phyloP scores from a whole-genome alignment of 768 basidiomycete species.

The Pisolithus marmoratus region DNA sequence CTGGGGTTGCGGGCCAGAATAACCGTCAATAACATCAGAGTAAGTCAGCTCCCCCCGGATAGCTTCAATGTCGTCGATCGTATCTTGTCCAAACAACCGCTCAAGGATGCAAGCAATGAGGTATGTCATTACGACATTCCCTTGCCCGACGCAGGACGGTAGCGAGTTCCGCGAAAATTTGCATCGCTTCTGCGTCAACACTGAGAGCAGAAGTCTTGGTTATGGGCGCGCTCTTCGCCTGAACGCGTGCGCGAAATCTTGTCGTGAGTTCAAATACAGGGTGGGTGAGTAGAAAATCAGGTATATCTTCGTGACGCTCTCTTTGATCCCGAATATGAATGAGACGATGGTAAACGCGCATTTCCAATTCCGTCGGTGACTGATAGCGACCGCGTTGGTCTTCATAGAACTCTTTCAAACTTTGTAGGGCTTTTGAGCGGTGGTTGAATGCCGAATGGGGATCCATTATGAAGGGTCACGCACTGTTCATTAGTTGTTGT shows the following conservation, averaged over 20 bases:
- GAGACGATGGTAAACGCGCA: conserved; percentile 91
- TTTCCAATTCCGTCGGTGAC: conserved; percentile 87
- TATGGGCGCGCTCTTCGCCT: conserved; percentile 71
- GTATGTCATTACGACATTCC: conserved; percentile 69
- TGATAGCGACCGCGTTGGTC: conserved; percentile 66
- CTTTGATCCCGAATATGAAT: conserved; percentile 84
- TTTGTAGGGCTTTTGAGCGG: conserved; percentile 70
- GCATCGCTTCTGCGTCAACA: conserved; percentile 63
- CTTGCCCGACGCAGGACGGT: conserved; percentile 57
- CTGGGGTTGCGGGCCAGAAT: conserved; percentile 23
- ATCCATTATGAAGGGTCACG: conserved; percentile 22
- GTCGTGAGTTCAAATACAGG: conserved; percentile 82
- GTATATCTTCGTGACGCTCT: conserved; percentile 70
- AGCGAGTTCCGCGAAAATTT: conserved; percentile 57
- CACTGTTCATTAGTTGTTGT: conserved; percentile 89
- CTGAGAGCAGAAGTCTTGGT: conserved; percentile 57
- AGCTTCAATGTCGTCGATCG: conserved; percentile 68
- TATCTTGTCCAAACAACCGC: conserved; percentile 75
- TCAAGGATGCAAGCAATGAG: conserved; percentile 88
- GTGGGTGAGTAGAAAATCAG: conserved; percentile 57
- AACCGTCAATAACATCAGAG: conserved; percentile 68
- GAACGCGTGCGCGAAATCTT: conserved; percentile 73
- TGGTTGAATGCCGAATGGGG: background rate
- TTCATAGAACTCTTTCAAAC: conserved; percentile 89
- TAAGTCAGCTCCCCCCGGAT: conserved; percentile 53